Conservation (phyloP, 306 rosid genomes). For the Morella rubra region DNA sequence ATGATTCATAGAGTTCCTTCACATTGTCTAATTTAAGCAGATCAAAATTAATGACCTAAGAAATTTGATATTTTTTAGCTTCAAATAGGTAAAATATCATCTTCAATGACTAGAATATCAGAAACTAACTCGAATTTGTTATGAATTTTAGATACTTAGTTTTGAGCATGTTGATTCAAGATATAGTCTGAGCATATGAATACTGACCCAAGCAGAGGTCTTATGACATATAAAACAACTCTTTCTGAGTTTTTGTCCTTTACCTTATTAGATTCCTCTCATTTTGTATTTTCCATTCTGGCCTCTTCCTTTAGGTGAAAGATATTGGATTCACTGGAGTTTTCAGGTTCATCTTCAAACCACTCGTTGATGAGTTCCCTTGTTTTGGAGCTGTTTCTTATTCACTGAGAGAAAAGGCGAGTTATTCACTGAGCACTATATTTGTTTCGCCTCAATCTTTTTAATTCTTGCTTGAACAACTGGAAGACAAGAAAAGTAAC, state of each 20-base stretch:
- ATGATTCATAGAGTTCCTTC: neutral
- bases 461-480: constrained; percentile 8
- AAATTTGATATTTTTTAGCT: neutral
- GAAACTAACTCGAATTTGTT: neutral
- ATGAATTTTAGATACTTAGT: neutral
- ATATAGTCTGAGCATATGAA: neutral
- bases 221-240: neutral
- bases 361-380: constrained; percentile 81
- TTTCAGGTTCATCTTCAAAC: constrained; percentile 96
- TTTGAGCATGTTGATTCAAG: neutral
- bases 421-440: constrained; percentile 17
- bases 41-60: neutral
- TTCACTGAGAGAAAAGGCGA: constrained; percentile 83
- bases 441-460: constrained; percentile 7
- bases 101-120: neutral
- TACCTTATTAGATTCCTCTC: constrained; percentile 28
- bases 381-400: constrained; percentile 81
- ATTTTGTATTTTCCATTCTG: constrained; percentile 34
- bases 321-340: constrained; percentile 98
- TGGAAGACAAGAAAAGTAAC: constrained; percentile 20
- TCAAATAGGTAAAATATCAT: neutral
- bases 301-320: constrained; percentile 79
- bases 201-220: neutral
- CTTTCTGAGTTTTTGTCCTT: neutral
- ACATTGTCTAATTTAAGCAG: neutral